phyloP scores from a whole-genome alignment of 2,329 filamentous ascomycete species.

The Cercospora janseana region DNA sequence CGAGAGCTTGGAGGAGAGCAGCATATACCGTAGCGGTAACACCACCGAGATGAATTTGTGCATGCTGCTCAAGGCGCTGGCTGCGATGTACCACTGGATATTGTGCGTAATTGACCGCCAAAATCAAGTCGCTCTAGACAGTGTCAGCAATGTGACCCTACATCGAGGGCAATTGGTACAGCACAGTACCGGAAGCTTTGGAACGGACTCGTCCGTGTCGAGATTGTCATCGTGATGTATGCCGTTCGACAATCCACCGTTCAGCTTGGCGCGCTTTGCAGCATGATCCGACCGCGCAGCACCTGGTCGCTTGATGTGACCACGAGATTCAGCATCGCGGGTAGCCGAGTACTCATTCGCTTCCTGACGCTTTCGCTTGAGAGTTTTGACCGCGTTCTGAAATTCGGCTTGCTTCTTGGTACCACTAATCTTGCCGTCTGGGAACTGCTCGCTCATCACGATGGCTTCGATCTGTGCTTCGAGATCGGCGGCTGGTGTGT shows the following conservation, averaged over 20 bases:
- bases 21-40: slow-evolving; percentile 77
- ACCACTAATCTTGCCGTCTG: slow-evolving; percentile 55
- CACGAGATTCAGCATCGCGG: slow-evolving; percentile 30
- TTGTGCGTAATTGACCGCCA: slow-evolving; percentile 83
- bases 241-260: slow-evolving; percentile 36
- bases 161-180: slow-evolving; percentile 22
- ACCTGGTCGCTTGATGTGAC: slow-evolving; percentile 29
- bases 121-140: slow-evolving; percentile 64
- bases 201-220: slow-evolving; percentile 29
- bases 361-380: slow-evolving; percentile 54
- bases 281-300: slow-evolving; percentile 9
- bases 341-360: slow-evolving; percentile 38
- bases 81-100: slow-evolving; percentile 80
- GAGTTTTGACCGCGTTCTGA: slow-evolving; percentile 55
- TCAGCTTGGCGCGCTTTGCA: slow-evolving; percentile 37
- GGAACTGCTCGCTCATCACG: slow-evolving; percentile 55
- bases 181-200: slow-evolving; percentile 40
- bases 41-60: slow-evolving; percentile 66
- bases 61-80: slow-evolving; percentile 70
- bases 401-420: slow-evolving; percentile 66
- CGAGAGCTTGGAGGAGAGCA: slow-evolving; percentile 67
- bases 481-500: slow-evolving; percentile 57
- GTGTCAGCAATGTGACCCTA: slow-evolving; percentile 29
- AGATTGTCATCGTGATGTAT: slow-evolving; percentile 23
- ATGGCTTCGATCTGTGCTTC: slow-evolving; percentile 63